Base-by-base conservation (phyloP, 2,329 filamentous ascomycete genomes). In the Trichophyton equinum region DNA sequence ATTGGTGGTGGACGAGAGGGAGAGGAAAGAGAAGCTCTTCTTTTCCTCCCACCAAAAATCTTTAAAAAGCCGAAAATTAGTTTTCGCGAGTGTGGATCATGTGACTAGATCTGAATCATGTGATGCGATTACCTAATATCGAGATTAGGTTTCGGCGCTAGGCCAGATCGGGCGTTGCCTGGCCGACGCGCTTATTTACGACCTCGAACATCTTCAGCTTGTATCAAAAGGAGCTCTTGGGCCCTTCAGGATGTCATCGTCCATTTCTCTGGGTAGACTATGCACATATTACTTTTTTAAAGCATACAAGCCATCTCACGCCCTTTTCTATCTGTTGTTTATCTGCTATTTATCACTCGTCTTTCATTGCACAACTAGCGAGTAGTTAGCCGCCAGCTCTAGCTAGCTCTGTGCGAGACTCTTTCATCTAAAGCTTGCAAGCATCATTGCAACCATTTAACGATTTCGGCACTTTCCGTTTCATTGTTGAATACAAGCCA, bases 1-100 rank as follows among this genome's bases (percentile, higher is more conserved):
- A 62, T 69, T 72, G 73, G 71, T 65, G 67, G 67, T 65, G 65
- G 64, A 44, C 40, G 40, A 44, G n/a, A 18, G 15, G n/a, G 64
- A 65, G 63, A 65, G 64, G 68, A 65, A 22, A 33, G 36, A n/a
- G 46, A 59, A 59, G 44, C 40, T 49, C 38, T 47, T 11, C 25
- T 27, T 25, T 46, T 8, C n/a, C 25, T 42, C 27, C 33, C 40
- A 44, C 40, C 40, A 44, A 44, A 20, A 47, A 42, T 36, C 56
- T 51, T 27, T 27, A 51, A 51, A 49, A 27, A 25, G 20, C 38
- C 36, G 58, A 57, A 51, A 44, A 36, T 55, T 22, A 55, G 33
- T 55, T 55, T 60, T 71, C 72, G 63, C 67, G 73, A 73, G 72
- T 75, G 74, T 60, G 74, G 61, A 60, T 66, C 65, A 66, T 64